Evolutionary conservation across 2,329 filamentous ascomycete genomes (phyloP).

Genomic region (Mariannaea sp.): DNA sequence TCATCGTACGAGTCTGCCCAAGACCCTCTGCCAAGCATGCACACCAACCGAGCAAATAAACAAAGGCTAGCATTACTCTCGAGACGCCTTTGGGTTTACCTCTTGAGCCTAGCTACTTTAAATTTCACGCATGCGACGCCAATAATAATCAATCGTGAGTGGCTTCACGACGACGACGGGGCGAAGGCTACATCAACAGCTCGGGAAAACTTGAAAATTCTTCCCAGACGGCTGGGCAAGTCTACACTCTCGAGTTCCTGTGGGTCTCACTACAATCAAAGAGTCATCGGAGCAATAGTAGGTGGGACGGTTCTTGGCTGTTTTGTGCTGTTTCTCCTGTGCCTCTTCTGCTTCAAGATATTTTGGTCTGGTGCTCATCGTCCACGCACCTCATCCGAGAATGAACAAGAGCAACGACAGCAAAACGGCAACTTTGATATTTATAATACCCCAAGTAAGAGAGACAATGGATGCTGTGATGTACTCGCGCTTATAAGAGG

Average conservation of each 20-base stretch:
- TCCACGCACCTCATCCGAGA: not conserved
- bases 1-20: not conserved
- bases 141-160: not conserved
- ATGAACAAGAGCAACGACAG: not conserved
- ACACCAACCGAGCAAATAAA: conserved; percentile 14
- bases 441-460: not conserved
- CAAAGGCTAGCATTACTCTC: conserved; percentile 7
- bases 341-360: conserved; percentile 27
- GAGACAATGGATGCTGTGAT: not conserved
- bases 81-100: conserved; percentile 6
- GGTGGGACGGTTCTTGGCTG: conserved; percentile 28
- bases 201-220: not conserved
- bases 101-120: conserved; percentile 10
- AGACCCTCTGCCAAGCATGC: conserved; percentile 5
- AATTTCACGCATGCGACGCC: conserved; percentile 18
- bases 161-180: conserved; percentile 7
- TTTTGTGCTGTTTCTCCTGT: conserved; percentile 21
- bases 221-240: not conserved
- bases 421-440: not conserved
- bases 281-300: conserved; percentile 25
- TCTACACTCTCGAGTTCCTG: conserved; percentile 2
- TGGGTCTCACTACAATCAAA: not conserved
- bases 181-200: too few species aligned
- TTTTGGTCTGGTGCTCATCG: conserved; percentile 20
- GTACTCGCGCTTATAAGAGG: not conserved